phyloP scores from a whole-genome alignment of 2,329 filamentous ascomycete species.

The Raffaelea deltoideospora region DNA sequence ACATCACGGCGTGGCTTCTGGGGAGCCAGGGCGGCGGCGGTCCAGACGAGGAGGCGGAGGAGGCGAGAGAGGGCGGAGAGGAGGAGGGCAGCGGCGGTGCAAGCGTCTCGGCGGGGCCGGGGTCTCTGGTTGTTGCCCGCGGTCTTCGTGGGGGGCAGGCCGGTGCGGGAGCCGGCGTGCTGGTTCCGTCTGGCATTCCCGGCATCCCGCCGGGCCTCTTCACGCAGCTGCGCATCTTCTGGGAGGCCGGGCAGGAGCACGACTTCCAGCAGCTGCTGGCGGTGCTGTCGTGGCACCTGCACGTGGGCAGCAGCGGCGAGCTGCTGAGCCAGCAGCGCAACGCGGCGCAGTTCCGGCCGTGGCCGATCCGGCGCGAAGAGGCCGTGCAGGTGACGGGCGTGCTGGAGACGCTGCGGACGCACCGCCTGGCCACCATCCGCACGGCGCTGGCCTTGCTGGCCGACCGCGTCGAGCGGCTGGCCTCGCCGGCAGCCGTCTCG shows the following conservation, averaged over 20 bases:
- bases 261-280: conserved; percentile 1
- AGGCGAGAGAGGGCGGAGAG: neutral
- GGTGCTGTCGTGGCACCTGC: conserved; percentile 3
- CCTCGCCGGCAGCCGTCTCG: too few relatives aligned
- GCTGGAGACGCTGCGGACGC: neutral
- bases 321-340: neutral
- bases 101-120: too few relatives aligned
- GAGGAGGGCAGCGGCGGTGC: neutral
- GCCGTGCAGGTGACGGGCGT: conserved; percentile 1
- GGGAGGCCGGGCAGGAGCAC: conserved; percentile 4
- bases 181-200: too few relatives aligned
- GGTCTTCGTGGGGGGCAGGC: too few relatives aligned
- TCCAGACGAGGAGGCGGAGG: neutral
- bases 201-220: conserved; percentile 1
- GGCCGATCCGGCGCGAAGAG: conserved; percentile 1
- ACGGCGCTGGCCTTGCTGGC: neutral
- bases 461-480: neutral
- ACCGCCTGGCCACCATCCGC: conserved; percentile 1
- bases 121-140: too few relatives aligned
- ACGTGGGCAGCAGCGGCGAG: neutral
- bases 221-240: conserved; percentile 3
- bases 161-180: too few relatives aligned
- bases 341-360: neutral
- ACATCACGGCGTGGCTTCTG: conserved; percentile 2
- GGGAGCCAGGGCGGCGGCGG: neutral